A percentile compares a stretch with the other conserved stretches of the same genome.
Evolutionary conservation across 192 early-diverging fungal species (phyloP).

Genomic region (Entomortierella parvispora): DNA sequence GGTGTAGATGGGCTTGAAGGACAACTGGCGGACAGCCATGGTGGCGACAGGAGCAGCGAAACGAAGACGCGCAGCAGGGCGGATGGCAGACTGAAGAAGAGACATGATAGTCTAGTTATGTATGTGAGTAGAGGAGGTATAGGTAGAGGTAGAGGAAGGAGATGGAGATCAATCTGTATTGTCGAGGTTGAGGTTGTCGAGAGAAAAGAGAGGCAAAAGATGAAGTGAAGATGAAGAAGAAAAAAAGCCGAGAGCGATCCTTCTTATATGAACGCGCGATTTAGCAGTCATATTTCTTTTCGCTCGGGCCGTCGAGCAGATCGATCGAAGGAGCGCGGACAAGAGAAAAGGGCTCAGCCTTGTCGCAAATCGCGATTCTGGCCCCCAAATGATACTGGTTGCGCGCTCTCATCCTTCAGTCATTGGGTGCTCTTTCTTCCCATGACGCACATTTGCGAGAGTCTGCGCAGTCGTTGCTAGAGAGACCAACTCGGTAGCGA

Average conservation of each 20-base stretch:
- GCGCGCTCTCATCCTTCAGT: too few relatives aligned
- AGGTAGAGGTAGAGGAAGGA: background rate
- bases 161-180: background rate
- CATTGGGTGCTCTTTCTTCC: too few relatives aligned
- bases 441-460: too few relatives aligned
- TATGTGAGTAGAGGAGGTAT: background rate
- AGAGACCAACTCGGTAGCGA: too few relatives aligned
- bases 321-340: too few relatives aligned
- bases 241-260: background rate
- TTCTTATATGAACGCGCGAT: background rate
- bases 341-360: too few relatives aligned
- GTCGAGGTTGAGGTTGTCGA: background rate
- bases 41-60: conserved; percentile 18
- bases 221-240: background rate
- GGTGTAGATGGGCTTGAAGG: conserved; percentile 67
- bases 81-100: conserved; percentile 38
- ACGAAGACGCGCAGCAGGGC: conserved; percentile 41
- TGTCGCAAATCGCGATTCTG: too few relatives aligned
- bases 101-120: conserved; percentile 15
- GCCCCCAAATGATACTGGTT: too few relatives aligned
- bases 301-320: too few relatives aligned
- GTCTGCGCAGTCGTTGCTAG: too few relatives aligned
- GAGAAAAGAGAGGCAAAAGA: conserved; percentile 3
- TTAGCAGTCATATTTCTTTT: background rate
- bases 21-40: conserved; percentile 27